Evolutionary conservation across 345 rosid species (phyloP), one percentile per base, ranked within the genome.

Genomic region (Rhodamnia rubescens): DNA sequence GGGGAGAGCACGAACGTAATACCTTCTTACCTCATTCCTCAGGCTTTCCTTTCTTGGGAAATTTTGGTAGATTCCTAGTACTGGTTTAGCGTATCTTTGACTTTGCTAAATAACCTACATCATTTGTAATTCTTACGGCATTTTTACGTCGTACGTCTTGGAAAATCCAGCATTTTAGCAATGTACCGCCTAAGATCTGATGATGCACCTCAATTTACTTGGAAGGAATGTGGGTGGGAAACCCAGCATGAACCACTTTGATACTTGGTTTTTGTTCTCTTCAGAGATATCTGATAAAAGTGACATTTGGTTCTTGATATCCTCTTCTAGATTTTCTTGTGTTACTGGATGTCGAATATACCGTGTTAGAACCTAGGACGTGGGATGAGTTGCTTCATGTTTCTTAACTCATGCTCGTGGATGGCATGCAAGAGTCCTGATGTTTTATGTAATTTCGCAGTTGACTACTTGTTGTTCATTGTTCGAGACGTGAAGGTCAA

Each of bases 1-100:
- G 99, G 98, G 99, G 98, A 42, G 98, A 97, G 92, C 99, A 97
- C 83, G 98, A 97, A 93, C 93, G 99, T 97, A 94, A 90, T 82
- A 27, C 36, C 58, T 87, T 59, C 54, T 36, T 18, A 69, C 80
- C 47, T 69, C 2, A 4, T 5, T 69, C 83, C 44, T 54, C 14
- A 29, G 42, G 58, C 75, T 36, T 24, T 54, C 75, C 40, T 40
- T 55, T 55, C 74, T n/a, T 20, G 26, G 22, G 64, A 36, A 58
- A 18, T 49, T 29, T 24, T 20, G 22, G 42, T 69, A 69, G 80
- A 69, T 32, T 36, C 26, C 32, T 69, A 36, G 80, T 36, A 26
- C 47, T 20, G 80, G 80, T 32, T 9, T 36, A 36, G 13, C 47
- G 6, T 69, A 20, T 69, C 80, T 69, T 69, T 69, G 47, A 69